A percentile compares a stretch with the other conserved stretches of the same genome.
These are phyloP conservation scores for Thielaviopsis musarum DNA, from an alignment of 2,329 filamentous ascomycete species.

Conservation along the genomic window DNA sequence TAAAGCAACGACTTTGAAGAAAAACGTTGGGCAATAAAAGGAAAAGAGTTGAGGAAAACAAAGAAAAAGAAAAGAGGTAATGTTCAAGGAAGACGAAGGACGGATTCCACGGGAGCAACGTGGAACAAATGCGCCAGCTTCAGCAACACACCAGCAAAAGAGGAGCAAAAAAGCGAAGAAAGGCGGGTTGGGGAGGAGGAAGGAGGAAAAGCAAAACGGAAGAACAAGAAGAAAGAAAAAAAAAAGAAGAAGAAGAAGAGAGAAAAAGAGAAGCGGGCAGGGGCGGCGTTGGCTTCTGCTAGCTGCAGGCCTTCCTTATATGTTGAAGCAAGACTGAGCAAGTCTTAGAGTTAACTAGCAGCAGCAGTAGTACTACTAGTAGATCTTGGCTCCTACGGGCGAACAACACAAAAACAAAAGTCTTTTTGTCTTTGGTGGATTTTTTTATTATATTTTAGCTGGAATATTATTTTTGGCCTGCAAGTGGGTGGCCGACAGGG, in stretches of 20 bases:
- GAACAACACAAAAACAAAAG: no score
- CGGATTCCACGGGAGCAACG: background rate
- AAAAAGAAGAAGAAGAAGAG: background rate
- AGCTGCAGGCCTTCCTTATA: conserved; percentile 5
- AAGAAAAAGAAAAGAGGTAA: background rate
- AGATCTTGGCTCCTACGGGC: no score
- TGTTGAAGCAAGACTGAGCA: background rate
- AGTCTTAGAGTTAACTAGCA: background rate
- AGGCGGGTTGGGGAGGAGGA: background rate
- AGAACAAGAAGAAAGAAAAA: background rate
- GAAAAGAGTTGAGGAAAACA: background rate
- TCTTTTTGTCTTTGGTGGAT: no score
- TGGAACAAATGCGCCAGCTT: background rate
- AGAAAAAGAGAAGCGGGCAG: background rate
- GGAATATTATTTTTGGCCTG: background rate
- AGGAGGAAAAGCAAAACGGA: background rate
- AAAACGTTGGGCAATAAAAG: background rate
- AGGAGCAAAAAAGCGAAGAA: background rate
- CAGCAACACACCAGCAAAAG: background rate
- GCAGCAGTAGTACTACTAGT: no score
- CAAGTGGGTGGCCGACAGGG: background rate
- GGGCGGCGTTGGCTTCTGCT: background rate
- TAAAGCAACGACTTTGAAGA: background rate
- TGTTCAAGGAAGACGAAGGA: background rate
- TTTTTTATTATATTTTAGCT: background rate